Evolutionary conservation across 768 basidiomycete species (phyloP).

Genomic region (Leccinum rimulosum): DNA sequence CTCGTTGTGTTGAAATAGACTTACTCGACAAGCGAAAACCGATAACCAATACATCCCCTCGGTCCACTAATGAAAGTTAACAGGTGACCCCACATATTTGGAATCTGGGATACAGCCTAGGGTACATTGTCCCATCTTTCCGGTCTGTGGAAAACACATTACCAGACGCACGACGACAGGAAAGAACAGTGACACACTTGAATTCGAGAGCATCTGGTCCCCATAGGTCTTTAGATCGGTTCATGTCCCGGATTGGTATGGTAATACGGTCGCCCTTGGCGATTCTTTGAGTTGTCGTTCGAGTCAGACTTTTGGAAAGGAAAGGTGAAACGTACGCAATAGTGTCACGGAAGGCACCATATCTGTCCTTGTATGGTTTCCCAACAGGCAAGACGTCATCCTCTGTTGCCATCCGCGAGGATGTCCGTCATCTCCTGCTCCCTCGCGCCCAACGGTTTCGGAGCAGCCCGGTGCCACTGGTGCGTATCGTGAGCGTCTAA

Average conservation of each 20-base stretch:
- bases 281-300: conserved; percentile 25
- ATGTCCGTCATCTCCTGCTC: conserved; percentile 83
- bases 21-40: conserved; percentile 60
- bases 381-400: conserved; percentile 53
- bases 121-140: conserved; percentile 56
- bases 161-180: not conserved
- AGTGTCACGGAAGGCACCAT: conserved; percentile 38
- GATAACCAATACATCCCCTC: conserved; percentile 64
- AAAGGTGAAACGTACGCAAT: conserved; percentile 33
- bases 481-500: conserved; percentile 76
- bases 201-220: conserved; percentile 64
- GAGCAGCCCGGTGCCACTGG: conserved; percentile 64
- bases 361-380: conserved; percentile 41
- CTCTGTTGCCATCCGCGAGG: conserved; percentile 41
- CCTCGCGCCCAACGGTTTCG: conserved; percentile 76
- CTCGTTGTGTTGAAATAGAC: conserved; percentile 15
- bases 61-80: conserved; percentile 66
- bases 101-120: conserved; percentile 42
- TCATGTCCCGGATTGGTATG: conserved; percentile 52
- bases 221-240: conserved; percentile 55
- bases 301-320: not conserved
- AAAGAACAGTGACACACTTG: conserved; percentile 34
- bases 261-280: conserved; percentile 46
- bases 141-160: not conserved
- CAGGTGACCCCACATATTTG: conserved; percentile 60